Evolutionary conservation across 192 early-diverging fungal species (phyloP).

Genomic region (Dissophora globulifera): DNA sequence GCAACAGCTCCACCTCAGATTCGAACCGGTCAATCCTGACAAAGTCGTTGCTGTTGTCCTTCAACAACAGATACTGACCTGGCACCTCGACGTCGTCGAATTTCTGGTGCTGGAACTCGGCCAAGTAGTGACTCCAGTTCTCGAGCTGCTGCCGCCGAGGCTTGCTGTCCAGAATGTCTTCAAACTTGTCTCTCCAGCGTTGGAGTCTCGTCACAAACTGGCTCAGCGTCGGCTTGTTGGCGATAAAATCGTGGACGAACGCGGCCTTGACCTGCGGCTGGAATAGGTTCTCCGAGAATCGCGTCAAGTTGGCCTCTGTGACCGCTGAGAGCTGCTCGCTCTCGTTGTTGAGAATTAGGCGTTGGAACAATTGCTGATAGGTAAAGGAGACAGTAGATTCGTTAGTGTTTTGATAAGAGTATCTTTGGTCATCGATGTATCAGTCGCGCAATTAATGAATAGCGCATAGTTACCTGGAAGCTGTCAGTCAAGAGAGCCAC

Average conservation of each 20-base stretch:
- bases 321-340: constrained; percentile 68
- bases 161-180: constrained; percentile 83
- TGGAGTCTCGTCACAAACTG: constrained; percentile 88
- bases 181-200: constrained; percentile 94
- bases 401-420: too few species aligned
- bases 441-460: too few species aligned
- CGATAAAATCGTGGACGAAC: constrained; percentile 95
- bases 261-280: constrained; percentile 64
- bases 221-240: constrained; percentile 82
- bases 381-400: not conserved
- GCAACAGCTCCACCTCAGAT: constrained; percentile 88
- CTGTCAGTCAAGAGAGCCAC: constrained; percentile 92
- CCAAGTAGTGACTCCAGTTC: constrained; percentile 90
- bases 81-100: constrained; percentile 99
- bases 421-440: too few species aligned
- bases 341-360: constrained; percentile 69
- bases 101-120: constrained; percentile 98
- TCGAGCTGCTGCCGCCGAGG: constrained; percentile 88
- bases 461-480: constrained; percentile 82
- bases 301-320: constrained; percentile 82
- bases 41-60: constrained; percentile 89
- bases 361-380: constrained; percentile 72
- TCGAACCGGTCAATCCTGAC: constrained; percentile 95
- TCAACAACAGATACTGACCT: constrained; percentile 93
- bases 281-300: constrained; percentile 90